Conservation (phyloP, 345 rosid genomes). For the Lepidium sativum region DNA sequence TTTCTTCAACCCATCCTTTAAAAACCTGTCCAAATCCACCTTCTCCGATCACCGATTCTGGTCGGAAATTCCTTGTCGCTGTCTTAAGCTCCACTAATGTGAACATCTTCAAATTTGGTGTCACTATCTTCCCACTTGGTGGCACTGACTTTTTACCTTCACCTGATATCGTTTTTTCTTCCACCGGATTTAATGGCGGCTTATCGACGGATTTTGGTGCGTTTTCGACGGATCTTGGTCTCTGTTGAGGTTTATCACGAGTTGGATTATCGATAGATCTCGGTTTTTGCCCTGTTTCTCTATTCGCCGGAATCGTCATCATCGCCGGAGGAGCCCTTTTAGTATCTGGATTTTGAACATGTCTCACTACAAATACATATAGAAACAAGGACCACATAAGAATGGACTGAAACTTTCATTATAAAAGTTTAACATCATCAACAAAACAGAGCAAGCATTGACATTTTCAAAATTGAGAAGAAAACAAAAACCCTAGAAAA, state of each 20-base stretch:
- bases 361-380: not conserved
- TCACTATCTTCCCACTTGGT: constrained; percentile 28
- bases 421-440: not conserved
- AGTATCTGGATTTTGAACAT: not conserved
- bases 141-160: constrained; percentile 5
- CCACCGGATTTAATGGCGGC: constrained; percentile 1
- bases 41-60: constrained; percentile 67
- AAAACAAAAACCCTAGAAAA: not conserved
- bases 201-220: not conserved
- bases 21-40: constrained; percentile 91
- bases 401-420: not conserved
- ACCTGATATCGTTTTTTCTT: not conserved
- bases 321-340: constrained; percentile 15
- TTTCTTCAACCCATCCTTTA: constrained; percentile 76
- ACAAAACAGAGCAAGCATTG: not conserved
- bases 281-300: not conserved
- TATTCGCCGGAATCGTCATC: constrained; percentile 6
- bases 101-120: constrained; percentile 46
- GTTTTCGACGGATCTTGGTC: not conserved
- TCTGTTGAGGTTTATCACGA: not conserved
- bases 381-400: too few species aligned
- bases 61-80: constrained; percentile 70
- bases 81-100: constrained; percentile 44
- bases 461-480: not conserved
- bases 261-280: not conserved